Evolutionary conservation across 2,329 filamentous ascomycete genomes (phyloP).

Genomic region (Chaetomiaceae sp.): DNA sequence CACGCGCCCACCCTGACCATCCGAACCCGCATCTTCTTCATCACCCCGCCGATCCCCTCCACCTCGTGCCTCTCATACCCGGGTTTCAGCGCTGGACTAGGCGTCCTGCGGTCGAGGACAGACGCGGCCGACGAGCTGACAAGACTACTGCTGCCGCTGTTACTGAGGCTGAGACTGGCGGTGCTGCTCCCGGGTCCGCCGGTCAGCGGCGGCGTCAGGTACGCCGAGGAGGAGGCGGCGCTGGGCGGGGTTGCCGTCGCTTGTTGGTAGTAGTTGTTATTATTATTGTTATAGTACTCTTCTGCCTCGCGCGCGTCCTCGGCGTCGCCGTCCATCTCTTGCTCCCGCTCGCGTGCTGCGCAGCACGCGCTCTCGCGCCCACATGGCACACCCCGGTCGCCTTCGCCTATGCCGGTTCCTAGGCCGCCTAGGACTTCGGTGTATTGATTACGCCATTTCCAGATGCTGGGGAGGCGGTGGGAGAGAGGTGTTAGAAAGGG

Average conservation of each 20-base stretch:
- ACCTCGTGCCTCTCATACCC: constrained; percentile 86
- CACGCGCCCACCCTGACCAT: constrained; percentile 77
- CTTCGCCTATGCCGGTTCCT: constrained; percentile 83
- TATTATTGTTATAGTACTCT: constrained; percentile 13
- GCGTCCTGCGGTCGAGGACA: constrained; percentile 34
- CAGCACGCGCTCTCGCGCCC: constrained; percentile 73
- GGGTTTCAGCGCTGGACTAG: constrained; percentile 51
- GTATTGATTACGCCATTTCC: constrained; percentile 87
- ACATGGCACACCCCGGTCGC: constrained; percentile 82
- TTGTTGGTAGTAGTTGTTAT: constrained; percentile 28
- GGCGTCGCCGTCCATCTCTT: constrained; percentile 82
- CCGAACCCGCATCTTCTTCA: constrained; percentile 84
- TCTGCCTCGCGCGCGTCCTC: constrained; percentile 59
- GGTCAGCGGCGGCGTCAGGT: constrained; percentile 17
- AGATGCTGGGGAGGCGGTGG: constrained; percentile 50
- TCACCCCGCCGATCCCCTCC: constrained; percentile 80
- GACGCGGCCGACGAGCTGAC: constrained; percentile 6
- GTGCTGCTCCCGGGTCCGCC: neutral
- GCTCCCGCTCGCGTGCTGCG: constrained; percentile 70
- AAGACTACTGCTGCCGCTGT: too few species aligned
- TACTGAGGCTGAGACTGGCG: constrained; percentile 10
- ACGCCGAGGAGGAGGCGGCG: constrained; percentile 15
- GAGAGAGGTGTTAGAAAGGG: too few species aligned
- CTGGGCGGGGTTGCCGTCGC: neutral
- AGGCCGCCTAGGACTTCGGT: constrained; percentile 74